phyloP scores from a whole-genome alignment of 2,329 filamentous ascomycete genomes.

The Chaetomiaceae sp. region DNA sequence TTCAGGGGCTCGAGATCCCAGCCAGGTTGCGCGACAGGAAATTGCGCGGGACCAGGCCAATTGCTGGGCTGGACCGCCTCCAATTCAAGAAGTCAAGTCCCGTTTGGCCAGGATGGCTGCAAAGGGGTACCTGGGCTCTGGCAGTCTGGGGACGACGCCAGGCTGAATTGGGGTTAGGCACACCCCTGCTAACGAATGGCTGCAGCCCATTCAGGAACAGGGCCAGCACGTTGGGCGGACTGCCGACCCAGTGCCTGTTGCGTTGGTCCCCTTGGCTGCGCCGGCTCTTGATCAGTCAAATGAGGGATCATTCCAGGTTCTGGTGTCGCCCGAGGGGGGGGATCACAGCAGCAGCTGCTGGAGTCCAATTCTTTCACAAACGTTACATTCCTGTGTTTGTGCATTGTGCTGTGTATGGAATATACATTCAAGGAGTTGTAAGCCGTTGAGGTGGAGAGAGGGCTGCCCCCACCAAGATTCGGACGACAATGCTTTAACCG shows the following conservation, averaged over 20 bases:
- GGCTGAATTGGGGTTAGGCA: conserved; percentile 20
- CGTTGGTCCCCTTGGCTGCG: neutral
- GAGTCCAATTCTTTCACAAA: neutral
- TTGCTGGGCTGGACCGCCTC: conserved; percentile 15
- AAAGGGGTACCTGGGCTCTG: conserved; percentile 20
- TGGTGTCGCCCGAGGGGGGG: no score
- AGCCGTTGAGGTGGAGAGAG: no score
- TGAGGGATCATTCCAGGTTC: neutral
- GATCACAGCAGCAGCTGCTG: no score
- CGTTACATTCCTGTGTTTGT: no score
- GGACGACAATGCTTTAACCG: neutral
- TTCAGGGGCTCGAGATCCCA: conserved; percentile 25
- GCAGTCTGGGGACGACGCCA: no score
- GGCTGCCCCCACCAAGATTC: neutral
- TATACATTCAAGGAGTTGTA: no score
- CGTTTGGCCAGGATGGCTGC: conserved; percentile 18
- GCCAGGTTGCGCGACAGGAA: conserved; percentile 22
- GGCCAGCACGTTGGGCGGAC: conserved; percentile 17
- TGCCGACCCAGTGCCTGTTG: neutral
- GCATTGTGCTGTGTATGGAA: no score
- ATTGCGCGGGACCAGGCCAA: conserved; percentile 22
- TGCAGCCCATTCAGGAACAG: conserved; percentile 18
- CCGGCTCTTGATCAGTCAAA: conserved; percentile 12
- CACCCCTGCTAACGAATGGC: conserved; percentile 20
- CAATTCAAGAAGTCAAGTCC: conserved; percentile 16